Evolutionary conservation across 352 stramenopile species (phyloP).

Genomic region (Peronospora belbahrii): DNA sequence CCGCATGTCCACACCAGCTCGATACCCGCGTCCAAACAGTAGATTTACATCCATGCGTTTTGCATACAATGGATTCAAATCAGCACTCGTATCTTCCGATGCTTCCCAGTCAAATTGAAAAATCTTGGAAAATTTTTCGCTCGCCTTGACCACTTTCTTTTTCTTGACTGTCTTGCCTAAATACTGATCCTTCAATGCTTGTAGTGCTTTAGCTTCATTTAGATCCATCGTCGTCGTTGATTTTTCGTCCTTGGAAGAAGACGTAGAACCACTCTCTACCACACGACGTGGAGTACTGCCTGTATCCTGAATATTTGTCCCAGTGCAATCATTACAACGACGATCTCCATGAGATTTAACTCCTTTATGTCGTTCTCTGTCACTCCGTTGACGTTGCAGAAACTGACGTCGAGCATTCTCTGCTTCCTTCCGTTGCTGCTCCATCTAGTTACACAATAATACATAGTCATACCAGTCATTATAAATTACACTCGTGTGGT

Average conservation of each 20-base stretch:
- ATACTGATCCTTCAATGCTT: conserved; percentile 86
- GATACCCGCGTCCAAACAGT: conserved; percentile 88
- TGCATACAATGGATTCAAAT: conserved; percentile 89
- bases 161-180: conserved; percentile 80
- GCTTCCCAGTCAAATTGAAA: conserved; percentile 94
- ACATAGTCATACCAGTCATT: background rate
- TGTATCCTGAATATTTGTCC: conserved; percentile 3
- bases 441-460: conserved; percentile 29
- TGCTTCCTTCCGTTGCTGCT: conserved; percentile 43
- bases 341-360: conserved; percentile 12
- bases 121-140: conserved; percentile 90
- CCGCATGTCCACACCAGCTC: conserved; percentile 89
- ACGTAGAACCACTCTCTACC: background rate
- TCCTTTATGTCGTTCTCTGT: conserved; percentile 19
- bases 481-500: background rate
- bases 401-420: conserved; percentile 59
- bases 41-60: conserved; percentile 87
- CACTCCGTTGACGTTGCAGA: conserved; percentile 42
- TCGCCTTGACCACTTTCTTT: conserved; percentile 88
- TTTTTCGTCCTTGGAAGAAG: conserved; percentile 12
- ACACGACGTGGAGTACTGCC: conserved; percentile 1
- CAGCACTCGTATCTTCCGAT: conserved; percentile 85
- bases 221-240: conserved; percentile 20
- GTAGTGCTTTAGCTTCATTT: conserved; percentile 68
- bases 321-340: conserved; percentile 12